Percentiles rank a stretch among this genome's conserved stretches.
Evolutionary conservation across 78 protist genomes (phyloP).

Genomic region (Protostelium mycophagum): DNA sequence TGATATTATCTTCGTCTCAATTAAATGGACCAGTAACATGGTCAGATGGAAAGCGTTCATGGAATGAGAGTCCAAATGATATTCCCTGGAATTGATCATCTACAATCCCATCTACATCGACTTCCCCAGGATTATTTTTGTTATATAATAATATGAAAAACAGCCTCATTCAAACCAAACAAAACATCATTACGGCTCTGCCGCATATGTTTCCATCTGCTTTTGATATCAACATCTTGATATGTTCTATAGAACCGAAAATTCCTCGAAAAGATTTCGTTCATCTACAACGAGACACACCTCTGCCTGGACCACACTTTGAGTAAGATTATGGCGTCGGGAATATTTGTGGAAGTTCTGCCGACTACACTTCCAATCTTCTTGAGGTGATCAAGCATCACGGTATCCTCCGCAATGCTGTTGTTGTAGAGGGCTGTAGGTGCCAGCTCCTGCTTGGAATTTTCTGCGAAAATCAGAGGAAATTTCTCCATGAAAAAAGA

Average conservation of each 20-base stretch:
- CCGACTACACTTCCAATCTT: background rate
- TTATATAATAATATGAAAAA: too few species aligned
- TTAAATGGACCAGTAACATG: slow-evolving; percentile 39
- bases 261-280: too few species aligned
- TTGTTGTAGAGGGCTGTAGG: background rate
- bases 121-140: too few species aligned
- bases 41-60: slow-evolving; percentile 39
- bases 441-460: background rate
- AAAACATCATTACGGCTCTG: too few species aligned
- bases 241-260: too few species aligned
- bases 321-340: background rate
- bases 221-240: too few species aligned
- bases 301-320: background rate
- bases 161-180: too few species aligned
- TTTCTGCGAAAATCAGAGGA: too few species aligned
- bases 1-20: background rate
- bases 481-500: too few species aligned
- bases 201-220: too few species aligned
- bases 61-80: slow-evolving; percentile 8
- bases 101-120: background rate
- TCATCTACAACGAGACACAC: too few species aligned
- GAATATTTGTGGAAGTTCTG: background rate
- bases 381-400: background rate
- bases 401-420: background rate
- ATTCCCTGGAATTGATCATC: slow-evolving; percentile 28